A percentile compares a stretch with the other conserved stretches of the same genome.
These are phyloP conservation scores for Mortierella alpina DNA, from an alignment of 192 early-diverging fungal genomes.

Conservation along the genomic window DNA sequence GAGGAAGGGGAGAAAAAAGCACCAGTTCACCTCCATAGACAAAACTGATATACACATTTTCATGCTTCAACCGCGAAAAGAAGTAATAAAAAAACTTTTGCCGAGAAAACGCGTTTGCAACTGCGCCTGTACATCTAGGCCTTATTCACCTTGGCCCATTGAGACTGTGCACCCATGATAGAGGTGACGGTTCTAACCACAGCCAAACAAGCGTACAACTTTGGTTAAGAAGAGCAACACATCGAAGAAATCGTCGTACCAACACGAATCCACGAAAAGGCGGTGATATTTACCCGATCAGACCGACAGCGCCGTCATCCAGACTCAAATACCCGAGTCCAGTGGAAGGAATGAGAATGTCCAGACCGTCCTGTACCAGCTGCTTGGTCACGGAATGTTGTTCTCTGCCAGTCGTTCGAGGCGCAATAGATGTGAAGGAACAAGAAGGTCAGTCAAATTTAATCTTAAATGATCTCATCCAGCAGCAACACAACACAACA, in stretches of 20 bases:
- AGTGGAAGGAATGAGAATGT: conserved; percentile 72
- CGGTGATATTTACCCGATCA: conserved; percentile 62
- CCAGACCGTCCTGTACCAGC: conserved; percentile 73
- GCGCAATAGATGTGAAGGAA: background rate
- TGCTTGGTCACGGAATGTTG: conserved; percentile 54
- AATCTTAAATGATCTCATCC: background rate
- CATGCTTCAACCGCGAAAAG: too few relatives aligned
- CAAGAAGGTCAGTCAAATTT: background rate
- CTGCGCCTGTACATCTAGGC: background rate
- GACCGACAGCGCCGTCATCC: conserved; percentile 76
- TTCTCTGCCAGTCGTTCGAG: conserved; percentile 60
- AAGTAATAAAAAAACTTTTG: too few relatives aligned
- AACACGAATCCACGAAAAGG: background rate
- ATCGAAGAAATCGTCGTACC: background rate
- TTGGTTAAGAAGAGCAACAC: background rate
- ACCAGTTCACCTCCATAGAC: too few relatives aligned
- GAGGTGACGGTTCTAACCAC: conserved; percentile 62
- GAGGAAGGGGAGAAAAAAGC: too few relatives aligned
- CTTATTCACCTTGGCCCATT: conserved; percentile 64
- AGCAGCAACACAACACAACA: too few relatives aligned
- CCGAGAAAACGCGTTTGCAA: too few relatives aligned
- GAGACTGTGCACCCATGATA: conserved; percentile 69
- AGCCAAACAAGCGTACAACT: background rate
- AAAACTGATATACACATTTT: too few relatives aligned
- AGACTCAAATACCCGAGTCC: conserved; percentile 67